These are phyloP conservation scores for Solanum aculeatissimum DNA, from an alignment of 305 asterid genomes.

Conservation along the genomic window DNA sequence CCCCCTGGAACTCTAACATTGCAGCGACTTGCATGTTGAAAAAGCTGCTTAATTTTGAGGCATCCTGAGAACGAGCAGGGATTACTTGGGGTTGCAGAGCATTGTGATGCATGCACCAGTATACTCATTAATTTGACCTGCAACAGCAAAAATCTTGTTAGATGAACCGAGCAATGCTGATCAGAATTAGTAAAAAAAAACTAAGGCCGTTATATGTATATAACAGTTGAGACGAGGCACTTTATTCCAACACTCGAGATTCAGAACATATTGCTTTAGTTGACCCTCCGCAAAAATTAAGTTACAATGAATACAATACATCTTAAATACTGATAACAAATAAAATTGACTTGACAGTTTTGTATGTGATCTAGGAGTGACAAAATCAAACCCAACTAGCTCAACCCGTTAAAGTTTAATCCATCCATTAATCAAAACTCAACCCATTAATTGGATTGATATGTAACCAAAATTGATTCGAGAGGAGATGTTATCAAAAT, in stretches of 20 bases:
- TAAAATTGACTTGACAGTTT: constrained; percentile 9
- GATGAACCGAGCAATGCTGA: neutral
- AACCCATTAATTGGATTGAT: too few relatives aligned
- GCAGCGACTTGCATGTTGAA: constrained; percentile 26
- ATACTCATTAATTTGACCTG: constrained; percentile 16
- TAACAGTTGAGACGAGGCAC: neutral
- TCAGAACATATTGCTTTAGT: neutral
- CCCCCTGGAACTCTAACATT: constrained; percentile 14
- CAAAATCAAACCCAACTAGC: too few relatives aligned
- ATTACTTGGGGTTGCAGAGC: constrained; percentile 10
- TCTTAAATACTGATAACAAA: constrained; percentile 22
- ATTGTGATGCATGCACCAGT: constrained; percentile 31
- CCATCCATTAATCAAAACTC: too few relatives aligned
- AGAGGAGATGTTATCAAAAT: too few relatives aligned
- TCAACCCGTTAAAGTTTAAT: too few relatives aligned
- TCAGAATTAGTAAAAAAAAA: neutral
- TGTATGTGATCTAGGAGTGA: neutral
- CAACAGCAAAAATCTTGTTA: neutral
- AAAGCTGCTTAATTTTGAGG: constrained; percentile 11
- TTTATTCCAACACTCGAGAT: neutral
- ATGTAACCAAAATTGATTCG: too few relatives aligned
- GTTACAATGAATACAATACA: neutral
- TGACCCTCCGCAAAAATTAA: neutral
- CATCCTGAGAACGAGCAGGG: constrained; percentile 33
- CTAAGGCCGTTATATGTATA: neutral